Base-by-base conservation (phyloP, 2,329 filamentous ascomycete species). In the Colletotrichum costaricense region DNA sequence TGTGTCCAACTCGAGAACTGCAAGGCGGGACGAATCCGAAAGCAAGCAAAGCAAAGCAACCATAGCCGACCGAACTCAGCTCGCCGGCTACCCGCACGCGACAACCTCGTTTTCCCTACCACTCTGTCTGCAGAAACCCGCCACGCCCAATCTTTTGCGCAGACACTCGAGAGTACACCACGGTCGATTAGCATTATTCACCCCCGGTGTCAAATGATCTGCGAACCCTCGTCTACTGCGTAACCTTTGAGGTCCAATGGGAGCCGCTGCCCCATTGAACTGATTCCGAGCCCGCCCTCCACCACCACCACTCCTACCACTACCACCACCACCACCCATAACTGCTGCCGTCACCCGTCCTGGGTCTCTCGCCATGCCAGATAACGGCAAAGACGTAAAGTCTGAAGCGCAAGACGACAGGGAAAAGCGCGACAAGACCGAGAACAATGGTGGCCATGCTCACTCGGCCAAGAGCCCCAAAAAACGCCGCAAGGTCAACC, bases 401-500 rank as follows among this genome's bases (percentile, higher is more conserved):
- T 80, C 83, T 78, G 83, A 82, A 75, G 76, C 80, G 78, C 76
- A 83, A 78, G 79, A 78, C 79, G 79, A 82, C 76, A 74, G 75
- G 67, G 55, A 68, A 69, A 76, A 76, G 72, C 71, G 64, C 57
- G 72, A 74, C 28, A 76, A 78, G 76, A 75, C 79, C n/a, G 72
- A 79, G 65, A 74, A 75, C 64, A 81, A 80, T 52, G 80, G 82
- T 74, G 74, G 78, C 74, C 77, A 84, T 76, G 60, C 35, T 42
- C 67, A 65, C 33, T 38, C 67, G 46, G 63, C 49, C 46, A 88
- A 89, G 83, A 93, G 91, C 81, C 92, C 93, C 62, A 95, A 94
- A 86, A 95, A 95, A 88, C 90, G 94, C 85, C 93, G 94, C 87
- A 96, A 96, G 86, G 94, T 96, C 78, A 95, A 95, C 86, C 94